Base-by-base conservation (phyloP, 805 yeast species). In the Komagataella pseudopastoris region DNA sequence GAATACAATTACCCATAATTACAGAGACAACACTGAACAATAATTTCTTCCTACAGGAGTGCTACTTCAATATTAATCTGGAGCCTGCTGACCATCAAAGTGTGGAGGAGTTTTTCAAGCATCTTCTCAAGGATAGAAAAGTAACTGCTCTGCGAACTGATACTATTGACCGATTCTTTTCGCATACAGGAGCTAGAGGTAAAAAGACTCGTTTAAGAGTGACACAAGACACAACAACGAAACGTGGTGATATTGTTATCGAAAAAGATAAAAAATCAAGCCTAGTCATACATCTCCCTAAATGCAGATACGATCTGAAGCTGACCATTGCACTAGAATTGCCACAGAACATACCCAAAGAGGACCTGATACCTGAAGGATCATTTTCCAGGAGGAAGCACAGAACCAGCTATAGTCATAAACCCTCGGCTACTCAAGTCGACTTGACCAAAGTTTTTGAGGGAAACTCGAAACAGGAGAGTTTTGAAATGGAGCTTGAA, bases 191-290 rank as follows among this genome's bases (percentile, higher is more conserved):
- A 50, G 71, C 86, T 50, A 80, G 80, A 54, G 85, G 81, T 55
- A 76, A 77, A 56, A 88, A 89, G 3, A 74, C 77, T 55, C 73
- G 75, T 24, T 72, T 83, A 36, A 71, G 95, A 60, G 76, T 86
- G 51, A 77, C 89, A 12, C 75, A 79, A 51, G 93, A 86, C 63
- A 70, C 77, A 48, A 73, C 73, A 51, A 85, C 93, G 0, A 82
- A 83, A 7, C 72, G 95, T 58, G 68, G 72, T 16, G 80, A 81
- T 50, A 81, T 80, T 36, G 83, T 83, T 46, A 85, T 89, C 50
- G 81, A 80, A 54, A 89, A 89, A 61, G 76, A 78, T 57, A 73
- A 91, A 51, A 68, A 88, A n/a, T 77, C 88, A 2, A 88, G 85
- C 61, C 64, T 90, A 52, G 75, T 78, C 59, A 71, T 89, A 18